Base-by-base conservation (phyloP, 768 basidiomycete species). In the Pilatotrama ljubarskyi region DNA sequence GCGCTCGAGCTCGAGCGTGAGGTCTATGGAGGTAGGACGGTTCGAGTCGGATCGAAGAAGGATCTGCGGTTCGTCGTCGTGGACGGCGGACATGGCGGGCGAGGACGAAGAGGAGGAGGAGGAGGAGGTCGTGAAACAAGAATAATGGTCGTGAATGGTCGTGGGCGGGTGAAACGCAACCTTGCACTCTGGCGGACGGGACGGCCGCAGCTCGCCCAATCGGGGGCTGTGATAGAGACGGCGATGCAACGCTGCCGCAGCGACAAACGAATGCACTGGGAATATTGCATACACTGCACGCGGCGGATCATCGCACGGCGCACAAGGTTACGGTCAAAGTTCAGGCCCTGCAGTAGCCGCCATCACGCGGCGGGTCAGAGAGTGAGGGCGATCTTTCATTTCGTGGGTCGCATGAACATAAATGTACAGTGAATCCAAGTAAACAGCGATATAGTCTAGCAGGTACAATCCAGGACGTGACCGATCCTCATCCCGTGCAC, bases 1-100 rank as follows among this genome's bases (percentile, higher is more conserved):
- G 51, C 82, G 84, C 70, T 93, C 91, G 63, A 93, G 84, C 66
- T 90, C 90, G 62, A 93, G 81, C 48, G 84, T 83, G 61, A 90
- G 82, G 74, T 93, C 91, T 69, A 92, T 90, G 29, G 89, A 90
- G 48, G 67, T 74, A 11, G 71, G 74, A 1, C 76, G 76, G 49
- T 71, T 64, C 18, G 70, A 52, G 40, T 68, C 67, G 43, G 59
- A 58, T n/a, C 66, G 64, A 20, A 57, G 47, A 37, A 67, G 59
- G 52, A 61, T 59, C 15, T 55, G 55, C 24, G 43, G 37, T 15
- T 62, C 47, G 43, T 62, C 56, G 26, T 68, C 59, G 66, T 74
- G 66, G 52, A n/a, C 11, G 47, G 48, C 56, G 43, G 55, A 49
- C 61, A 57, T 63, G 53, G 50, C 17, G 41, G 54, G 29, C 24